Evolutionary conservation across 345 rosid genomes (phyloP).

Genomic region (Viola odorata): DNA sequence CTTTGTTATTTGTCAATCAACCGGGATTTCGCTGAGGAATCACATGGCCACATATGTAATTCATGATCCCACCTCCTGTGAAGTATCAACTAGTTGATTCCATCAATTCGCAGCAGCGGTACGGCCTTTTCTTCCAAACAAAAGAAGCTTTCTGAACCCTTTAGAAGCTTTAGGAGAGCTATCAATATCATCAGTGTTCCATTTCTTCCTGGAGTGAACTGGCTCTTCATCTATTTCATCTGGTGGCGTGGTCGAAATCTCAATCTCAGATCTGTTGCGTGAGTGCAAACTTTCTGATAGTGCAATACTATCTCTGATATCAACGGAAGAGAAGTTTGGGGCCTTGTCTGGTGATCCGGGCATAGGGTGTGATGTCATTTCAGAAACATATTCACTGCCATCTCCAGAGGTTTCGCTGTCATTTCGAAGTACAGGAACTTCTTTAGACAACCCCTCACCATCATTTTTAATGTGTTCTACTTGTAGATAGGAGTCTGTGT

Average conservation of each 20-base stretch:
- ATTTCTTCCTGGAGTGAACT: slow-evolving; percentile 66
- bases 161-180: slow-evolving; percentile 70
- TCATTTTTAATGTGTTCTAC: slow-evolving; percentile 17
- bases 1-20: not conserved
- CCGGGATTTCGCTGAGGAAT: not conserved
- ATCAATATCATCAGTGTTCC: slow-evolving; percentile 62
- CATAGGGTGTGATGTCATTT: slow-evolving; percentile 23
- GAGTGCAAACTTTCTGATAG: slow-evolving; percentile 21
- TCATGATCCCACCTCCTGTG: not conserved
- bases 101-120: slow-evolving; percentile 19
- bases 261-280: slow-evolving; percentile 46
- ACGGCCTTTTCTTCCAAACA: slow-evolving; percentile 62
- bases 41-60: not conserved
- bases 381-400: slow-evolving; percentile 20
- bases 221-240: slow-evolving; percentile 41
- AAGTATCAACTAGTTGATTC: not conserved
- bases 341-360: slow-evolving; percentile 33
- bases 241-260: slow-evolving; percentile 61
- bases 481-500: slow-evolving; percentile 10
- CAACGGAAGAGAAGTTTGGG: slow-evolving; percentile 28
- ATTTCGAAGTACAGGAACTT: slow-evolving; percentile 26
- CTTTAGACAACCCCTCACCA: slow-evolving; percentile 21
- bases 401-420: slow-evolving; percentile 22
- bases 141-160: slow-evolving; percentile 81
- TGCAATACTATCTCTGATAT: slow-evolving; percentile 21